Evolutionary conservation across 805 yeast genomes (phyloP).

Genomic region (Myxozyma melibiosi): DNA sequence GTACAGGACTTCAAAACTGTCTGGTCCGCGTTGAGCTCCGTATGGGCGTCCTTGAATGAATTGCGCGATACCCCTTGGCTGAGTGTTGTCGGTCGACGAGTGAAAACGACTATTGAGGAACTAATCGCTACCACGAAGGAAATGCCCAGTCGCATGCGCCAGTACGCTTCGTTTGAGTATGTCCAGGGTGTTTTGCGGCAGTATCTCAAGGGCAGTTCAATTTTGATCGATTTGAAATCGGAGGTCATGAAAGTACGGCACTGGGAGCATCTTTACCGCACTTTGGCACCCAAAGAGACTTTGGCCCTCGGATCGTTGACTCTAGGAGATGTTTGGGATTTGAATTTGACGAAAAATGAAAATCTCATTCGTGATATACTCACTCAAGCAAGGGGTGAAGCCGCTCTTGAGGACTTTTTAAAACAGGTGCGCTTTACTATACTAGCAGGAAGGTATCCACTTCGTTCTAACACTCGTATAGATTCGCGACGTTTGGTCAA

Average conservation of each 20-base stretch:
- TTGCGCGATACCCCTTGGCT: slow-evolving; percentile 54
- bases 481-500: slow-evolving; percentile 61
- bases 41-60: slow-evolving; percentile 52
- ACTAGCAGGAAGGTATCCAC: neutral
- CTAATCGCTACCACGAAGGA: slow-evolving; percentile 50
- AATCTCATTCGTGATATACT: slow-evolving; percentile 52
- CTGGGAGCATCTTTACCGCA: slow-evolving; percentile 49
- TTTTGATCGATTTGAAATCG: slow-evolving; percentile 53
- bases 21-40: slow-evolving; percentile 61
- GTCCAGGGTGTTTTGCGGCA: slow-evolving; percentile 52
- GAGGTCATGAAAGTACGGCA: slow-evolving; percentile 66
- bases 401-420: slow-evolving; percentile 61
- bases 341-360: slow-evolving; percentile 54
- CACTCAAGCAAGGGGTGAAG: slow-evolving; percentile 72
- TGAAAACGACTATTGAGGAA: slow-evolving; percentile 56
- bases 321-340: slow-evolving; percentile 63
- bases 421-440: slow-evolving; percentile 25
- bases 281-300: slow-evolving; percentile 37
- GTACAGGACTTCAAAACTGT: slow-evolving; percentile 58
- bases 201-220: slow-evolving; percentile 45
- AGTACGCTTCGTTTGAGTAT: slow-evolving; percentile 67
- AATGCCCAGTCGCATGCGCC: slow-evolving; percentile 62
- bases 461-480: neutral
- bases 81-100: slow-evolving; percentile 47
- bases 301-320: slow-evolving; percentile 41